Conservation (phyloP, 2,329 filamentous ascomycete species). For the Aspergillus bombycis region DNA sequence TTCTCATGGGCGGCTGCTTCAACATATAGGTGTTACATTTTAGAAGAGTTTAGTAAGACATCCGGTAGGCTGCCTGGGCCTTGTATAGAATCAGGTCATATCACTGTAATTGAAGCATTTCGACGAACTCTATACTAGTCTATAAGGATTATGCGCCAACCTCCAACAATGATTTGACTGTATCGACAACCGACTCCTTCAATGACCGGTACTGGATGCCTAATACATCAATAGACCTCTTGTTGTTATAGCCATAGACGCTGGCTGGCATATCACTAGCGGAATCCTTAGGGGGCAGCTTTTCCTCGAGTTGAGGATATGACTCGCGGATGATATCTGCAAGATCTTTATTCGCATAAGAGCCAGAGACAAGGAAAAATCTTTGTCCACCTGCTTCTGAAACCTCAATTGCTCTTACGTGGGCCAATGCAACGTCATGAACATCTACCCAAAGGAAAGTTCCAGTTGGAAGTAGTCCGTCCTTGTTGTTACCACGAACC, state of each 20-base stretch:
- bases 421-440: slow-evolving; percentile 52
- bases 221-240: slow-evolving; percentile 44
- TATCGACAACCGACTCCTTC: slow-evolving; percentile 43
- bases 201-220: slow-evolving; percentile 45
- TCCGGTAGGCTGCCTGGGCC: neutral
- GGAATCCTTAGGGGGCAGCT: slow-evolving; percentile 42
- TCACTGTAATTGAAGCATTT: neutral
- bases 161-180: slow-evolving; percentile 38
- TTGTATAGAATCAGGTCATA: neutral
- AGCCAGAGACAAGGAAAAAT: slow-evolving; percentile 49
- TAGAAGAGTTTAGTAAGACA: neutral
- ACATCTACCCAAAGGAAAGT: slow-evolving; percentile 62
- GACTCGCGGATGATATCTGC: slow-evolving; percentile 46
- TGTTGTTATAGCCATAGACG: slow-evolving; percentile 43
- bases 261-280: slow-evolving; percentile 33
- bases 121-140: neutral
- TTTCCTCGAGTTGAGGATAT: slow-evolving; percentile 46
- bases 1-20: neutral
- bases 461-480: slow-evolving; percentile 60
- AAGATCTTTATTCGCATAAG: slow-evolving; percentile 47
- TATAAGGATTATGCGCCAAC: slow-evolving; percentile 32
- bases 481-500: slow-evolving; percentile 64
- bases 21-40: neutral
- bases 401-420: slow-evolving; percentile 51
- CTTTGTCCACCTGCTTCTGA: slow-evolving; percentile 49